Percentiles rank a stretch among this genome's conserved stretches.
Conservation (phyloP, 805 yeast species). For the Yarrowia hollandica region DNA sequence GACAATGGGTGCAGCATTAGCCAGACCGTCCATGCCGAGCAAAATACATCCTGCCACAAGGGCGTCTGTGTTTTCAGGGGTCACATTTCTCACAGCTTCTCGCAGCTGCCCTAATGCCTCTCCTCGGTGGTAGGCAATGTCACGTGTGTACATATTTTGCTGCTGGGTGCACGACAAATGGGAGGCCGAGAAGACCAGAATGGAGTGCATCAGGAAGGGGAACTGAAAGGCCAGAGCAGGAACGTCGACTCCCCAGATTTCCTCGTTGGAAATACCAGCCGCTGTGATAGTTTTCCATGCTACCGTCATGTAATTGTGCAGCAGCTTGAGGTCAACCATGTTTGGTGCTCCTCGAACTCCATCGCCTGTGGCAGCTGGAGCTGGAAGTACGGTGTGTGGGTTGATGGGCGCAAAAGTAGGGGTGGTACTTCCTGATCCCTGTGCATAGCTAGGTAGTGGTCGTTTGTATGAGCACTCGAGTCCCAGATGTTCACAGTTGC, state of each 20-base stretch:
- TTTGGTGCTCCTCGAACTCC: conserved; percentile 48
- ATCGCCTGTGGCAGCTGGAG: conserved; percentile 37
- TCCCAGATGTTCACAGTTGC: conserved; percentile 76
- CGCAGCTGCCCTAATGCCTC: conserved; percentile 79
- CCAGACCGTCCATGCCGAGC: conserved; percentile 83
- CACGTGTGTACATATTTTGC: conserved; percentile 33
- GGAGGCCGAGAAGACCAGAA: conserved; percentile 88
- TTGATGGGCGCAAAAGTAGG: conserved; percentile 10
- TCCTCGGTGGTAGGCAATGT: conserved; percentile 70
- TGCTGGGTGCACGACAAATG: conserved; percentile 77
- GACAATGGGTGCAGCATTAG: conserved; percentile 67
- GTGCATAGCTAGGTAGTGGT: conserved; percentile 5
- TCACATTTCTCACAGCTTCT: conserved; percentile 82
- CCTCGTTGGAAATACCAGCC: conserved; percentile 83
- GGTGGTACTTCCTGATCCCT: background rate
- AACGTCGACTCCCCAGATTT: conserved; percentile 84
- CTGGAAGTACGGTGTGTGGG: conserved; percentile 8
- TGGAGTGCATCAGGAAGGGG: conserved; percentile 89
- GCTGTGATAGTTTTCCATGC: conserved; percentile 87
- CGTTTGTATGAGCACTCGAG: conserved; percentile 66
- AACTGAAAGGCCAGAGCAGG: conserved; percentile 84
- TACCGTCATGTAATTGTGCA: conserved; percentile 82
- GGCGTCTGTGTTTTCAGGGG: conserved; percentile 79
- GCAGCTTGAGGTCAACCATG: conserved; percentile 73
- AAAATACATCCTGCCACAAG: conserved; percentile 88